Evolutionary conservation across 2,329 filamentous ascomycete genomes (phyloP).

Genomic region (Domatiomyces catenatus): DNA sequence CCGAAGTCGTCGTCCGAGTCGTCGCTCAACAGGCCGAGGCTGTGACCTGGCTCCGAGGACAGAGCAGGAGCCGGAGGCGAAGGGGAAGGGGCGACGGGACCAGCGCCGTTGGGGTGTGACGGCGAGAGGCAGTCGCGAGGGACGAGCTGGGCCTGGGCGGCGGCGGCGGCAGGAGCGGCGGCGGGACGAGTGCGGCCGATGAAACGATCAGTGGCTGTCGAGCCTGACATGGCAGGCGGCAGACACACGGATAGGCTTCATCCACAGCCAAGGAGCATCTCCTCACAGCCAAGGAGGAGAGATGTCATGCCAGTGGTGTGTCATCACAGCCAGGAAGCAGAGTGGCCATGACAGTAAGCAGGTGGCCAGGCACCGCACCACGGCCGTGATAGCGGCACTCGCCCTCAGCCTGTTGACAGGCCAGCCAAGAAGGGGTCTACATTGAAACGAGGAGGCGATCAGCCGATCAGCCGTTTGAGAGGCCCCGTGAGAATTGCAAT

Average conservation of each 20-base stretch:
- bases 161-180: no score
- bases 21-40: background rate
- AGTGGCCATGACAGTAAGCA: no score
- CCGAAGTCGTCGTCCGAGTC: background rate
- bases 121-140: background rate
- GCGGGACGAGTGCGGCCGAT: background rate
- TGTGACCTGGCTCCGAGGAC: no score
- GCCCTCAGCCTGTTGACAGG: background rate
- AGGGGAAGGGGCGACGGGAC: background rate
- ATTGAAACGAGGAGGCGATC: background rate
- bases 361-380: background rate
- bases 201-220: background rate
- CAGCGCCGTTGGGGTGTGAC: background rate
- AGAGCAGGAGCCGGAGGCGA: background rate
- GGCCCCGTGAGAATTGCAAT: background rate
- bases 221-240: background rate
- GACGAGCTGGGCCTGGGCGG: background rate
- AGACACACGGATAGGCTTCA: background rate
- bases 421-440: background rate
- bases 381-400: background rate
- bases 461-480: background rate
- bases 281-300: background rate
- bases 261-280: background rate
- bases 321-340: no score
- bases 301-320: no score